phyloP scores from a whole-genome alignment of 2,329 filamentous ascomycete species.

The Phaeosphaeriaceae sp. region DNA sequence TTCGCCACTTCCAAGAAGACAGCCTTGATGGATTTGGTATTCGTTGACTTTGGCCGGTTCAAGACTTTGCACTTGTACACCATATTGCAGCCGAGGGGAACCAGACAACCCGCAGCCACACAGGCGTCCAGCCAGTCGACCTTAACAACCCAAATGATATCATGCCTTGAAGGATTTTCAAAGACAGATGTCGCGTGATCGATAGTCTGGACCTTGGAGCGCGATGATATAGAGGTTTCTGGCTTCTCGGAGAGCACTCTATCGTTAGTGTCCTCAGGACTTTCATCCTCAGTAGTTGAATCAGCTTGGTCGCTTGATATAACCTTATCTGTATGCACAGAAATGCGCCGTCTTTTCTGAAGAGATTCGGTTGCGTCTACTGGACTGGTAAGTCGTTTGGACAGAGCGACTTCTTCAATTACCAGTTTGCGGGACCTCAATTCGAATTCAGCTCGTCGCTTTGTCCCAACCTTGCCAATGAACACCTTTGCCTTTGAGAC shows the following conservation, averaged over 20 bases:
- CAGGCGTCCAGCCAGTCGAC: constrained; percentile 62
- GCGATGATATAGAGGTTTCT: constrained; percentile 12
- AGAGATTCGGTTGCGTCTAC: constrained; percentile 12
- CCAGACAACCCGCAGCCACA: constrained; percentile 47
- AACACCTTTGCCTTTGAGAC: constrained; percentile 74
- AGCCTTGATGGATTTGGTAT: constrained; percentile 25
- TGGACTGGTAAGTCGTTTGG: constrained; percentile 24
- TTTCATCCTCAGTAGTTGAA: constrained; percentile 34
- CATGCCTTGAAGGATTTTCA: constrained; percentile 17
- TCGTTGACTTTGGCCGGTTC: constrained; percentile 41
- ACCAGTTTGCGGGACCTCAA: constrained; percentile 70
- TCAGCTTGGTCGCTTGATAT: constrained; percentile 19
- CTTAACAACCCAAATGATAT: constrained; percentile 58
- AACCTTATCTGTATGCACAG: constrained; percentile 5
- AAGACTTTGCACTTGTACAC: constrained; percentile 59
- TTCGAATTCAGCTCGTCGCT: constrained; percentile 77
- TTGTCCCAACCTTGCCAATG: constrained; percentile 73
- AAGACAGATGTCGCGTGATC: constrained; percentile 19
- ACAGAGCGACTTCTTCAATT: constrained; percentile 57
- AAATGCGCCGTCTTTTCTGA: constrained; percentile 26
- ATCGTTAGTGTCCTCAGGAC: constrained; percentile 17
- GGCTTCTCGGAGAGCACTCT: constrained; percentile 7
- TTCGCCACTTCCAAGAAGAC: constrained; percentile 14
- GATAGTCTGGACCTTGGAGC: constrained; percentile 7
- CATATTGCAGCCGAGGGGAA: constrained; percentile 57